Percentiles rank a stretch among this genome's conserved stretches.
phyloP scores from a whole-genome alignment of 2,329 filamentous ascomycete genomes.

The Ophidiomyces ophidiicola region DNA sequence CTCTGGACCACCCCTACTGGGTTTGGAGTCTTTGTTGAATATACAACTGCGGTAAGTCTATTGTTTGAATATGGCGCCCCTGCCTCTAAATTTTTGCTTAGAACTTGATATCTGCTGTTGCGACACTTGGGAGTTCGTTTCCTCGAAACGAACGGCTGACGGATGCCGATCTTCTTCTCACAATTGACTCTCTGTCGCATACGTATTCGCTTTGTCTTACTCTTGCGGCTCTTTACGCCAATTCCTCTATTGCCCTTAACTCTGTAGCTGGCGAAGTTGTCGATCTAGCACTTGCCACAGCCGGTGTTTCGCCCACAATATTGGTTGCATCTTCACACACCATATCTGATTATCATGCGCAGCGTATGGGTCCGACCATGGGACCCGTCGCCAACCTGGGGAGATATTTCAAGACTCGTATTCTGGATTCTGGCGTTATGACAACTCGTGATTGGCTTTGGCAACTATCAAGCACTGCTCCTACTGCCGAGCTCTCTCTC shows the following conservation, averaged over 20 bases:
- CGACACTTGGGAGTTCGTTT: constrained; percentile 62
- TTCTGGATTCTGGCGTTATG: constrained; percentile 62
- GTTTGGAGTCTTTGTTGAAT: constrained; percentile 61
- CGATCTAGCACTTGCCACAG: constrained; percentile 60
- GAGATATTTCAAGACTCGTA: constrained; percentile 59
- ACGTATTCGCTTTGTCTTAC: constrained; percentile 70
- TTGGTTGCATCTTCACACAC: constrained; percentile 66
- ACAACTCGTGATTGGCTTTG: constrained; percentile 53
- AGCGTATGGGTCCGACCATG: constrained; percentile 47
- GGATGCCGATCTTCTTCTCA: constrained; percentile 67
- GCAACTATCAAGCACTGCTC: constrained; percentile 26
- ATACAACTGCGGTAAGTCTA: constrained; percentile 51
- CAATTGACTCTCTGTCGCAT: constrained; percentile 67
- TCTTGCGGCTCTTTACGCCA: constrained; percentile 69
- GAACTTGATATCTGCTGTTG: constrained; percentile 81
- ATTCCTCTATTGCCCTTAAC: constrained; percentile 75
- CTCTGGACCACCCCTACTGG: constrained; percentile 31
- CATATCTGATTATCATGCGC: constrained; percentile 54
- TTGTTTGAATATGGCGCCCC: background rate
- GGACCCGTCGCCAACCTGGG: constrained; percentile 54
- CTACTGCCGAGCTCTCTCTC: constrained; percentile 31
- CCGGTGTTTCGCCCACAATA: constrained; percentile 67
- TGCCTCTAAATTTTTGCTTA: constrained; percentile 20
- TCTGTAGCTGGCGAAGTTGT: constrained; percentile 66
- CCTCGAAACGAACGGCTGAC: constrained; percentile 62